Evolutionary conservation across 495 filamentous ascomycete species (phyloP), one percentile per base, ranked within the genome.

Genomic region (Aspergillus avenaceus): DNA sequence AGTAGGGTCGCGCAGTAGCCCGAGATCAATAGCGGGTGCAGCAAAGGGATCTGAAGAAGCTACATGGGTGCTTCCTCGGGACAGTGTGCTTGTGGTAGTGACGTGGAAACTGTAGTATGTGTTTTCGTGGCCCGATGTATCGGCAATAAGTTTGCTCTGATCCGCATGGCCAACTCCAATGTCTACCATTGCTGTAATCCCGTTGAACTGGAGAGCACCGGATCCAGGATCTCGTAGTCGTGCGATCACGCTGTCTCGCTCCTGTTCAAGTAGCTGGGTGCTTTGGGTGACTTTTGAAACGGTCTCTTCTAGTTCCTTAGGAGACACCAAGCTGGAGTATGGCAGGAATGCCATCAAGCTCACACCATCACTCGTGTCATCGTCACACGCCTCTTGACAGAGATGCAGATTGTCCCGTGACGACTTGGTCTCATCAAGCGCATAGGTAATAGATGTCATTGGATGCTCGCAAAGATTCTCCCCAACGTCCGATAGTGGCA

Each of bases 401-500:
- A n/a, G n/a, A n/a, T n/a, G n/a, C n/a, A n/a, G n/a, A n/a, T n/a
- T n/a, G n/a, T n/a, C n/a, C n/a, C n/a, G n/a, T n/a, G n/a, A n/a
- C 19, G 27, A 46, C 3, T 52, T 45, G 24, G 46, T 54, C 11
- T 28, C 16, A 0, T 50, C 52, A 6, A 53, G 8, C 23, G 34
- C 46, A 24, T 50, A 50, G 8, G 29, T 29, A 6, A 46, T 38
- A 23, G 31, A n/a, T 1, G 43, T 50, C 29, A 49, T 41, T 2
- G 29, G 29, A 32, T 50, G 37, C 8, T 50, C 47, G 13, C 26
- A 27, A 2, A 50, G 26, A 12, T 79, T 77, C 24, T 68, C 62
- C 8, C 76, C 76, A 0, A 79, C 75, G 13, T 67, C 69, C 2
- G 69, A 56, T 24, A 68, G 66, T 21, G 65, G 55, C 0, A 74